Percentiles rank a stretch among this genome's conserved stretches.
These are phyloP conservation scores for Phytophthora fragariae DNA, from an alignment of 352 stramenopile genomes.

Conservation along the genomic window DNA sequence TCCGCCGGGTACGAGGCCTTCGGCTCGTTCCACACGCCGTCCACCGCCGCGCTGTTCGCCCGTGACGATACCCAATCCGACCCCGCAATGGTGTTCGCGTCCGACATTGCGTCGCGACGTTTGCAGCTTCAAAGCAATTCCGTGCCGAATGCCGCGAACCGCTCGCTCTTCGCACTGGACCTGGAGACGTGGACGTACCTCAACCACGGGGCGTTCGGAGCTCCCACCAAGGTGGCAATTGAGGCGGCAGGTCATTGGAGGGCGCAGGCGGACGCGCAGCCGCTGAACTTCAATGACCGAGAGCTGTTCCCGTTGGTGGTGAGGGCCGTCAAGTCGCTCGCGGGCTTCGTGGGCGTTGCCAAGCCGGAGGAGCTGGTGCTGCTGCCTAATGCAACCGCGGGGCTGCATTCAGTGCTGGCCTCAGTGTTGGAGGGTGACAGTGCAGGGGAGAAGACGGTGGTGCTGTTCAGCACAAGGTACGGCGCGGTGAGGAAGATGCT, in stretches of 20 bases:
- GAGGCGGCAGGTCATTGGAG: conserved; percentile 83
- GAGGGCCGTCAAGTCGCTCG: conserved; percentile 78
- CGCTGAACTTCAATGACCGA: conserved; percentile 93
- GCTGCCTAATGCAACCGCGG: conserved; percentile 90
- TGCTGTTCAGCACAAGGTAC: conserved; percentile 89
- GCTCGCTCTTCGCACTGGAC: conserved; percentile 63
- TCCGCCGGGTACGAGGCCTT: conserved; percentile 69
- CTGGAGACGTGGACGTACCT: conserved; percentile 89
- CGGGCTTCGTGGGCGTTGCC: conserved; percentile 62
- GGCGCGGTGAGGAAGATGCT: conserved; percentile 95
- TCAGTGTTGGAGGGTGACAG: conserved; percentile 43
- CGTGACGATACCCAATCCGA: conserved; percentile 17
- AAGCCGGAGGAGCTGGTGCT: conserved; percentile 74
- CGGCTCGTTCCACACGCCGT: conserved; percentile 81
- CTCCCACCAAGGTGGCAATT: conserved; percentile 70
- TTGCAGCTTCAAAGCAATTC: conserved; percentile 26
- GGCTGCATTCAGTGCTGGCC: conserved; percentile 87
- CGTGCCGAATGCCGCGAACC: conserved; percentile 37
- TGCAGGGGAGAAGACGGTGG: conserved; percentile 47
- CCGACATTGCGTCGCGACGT: conserved; percentile 17
- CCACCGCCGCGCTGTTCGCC: conserved; percentile 64
- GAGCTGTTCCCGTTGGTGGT: conserved; percentile 92
- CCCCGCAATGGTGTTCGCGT: conserved; percentile 20
- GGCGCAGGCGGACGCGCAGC: conserved; percentile 84
- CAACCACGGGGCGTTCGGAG: conserved; percentile 95